Conservation (phyloP, 1,284 basidiomycete genomes). For the Apiotrichum sp. region DNA sequence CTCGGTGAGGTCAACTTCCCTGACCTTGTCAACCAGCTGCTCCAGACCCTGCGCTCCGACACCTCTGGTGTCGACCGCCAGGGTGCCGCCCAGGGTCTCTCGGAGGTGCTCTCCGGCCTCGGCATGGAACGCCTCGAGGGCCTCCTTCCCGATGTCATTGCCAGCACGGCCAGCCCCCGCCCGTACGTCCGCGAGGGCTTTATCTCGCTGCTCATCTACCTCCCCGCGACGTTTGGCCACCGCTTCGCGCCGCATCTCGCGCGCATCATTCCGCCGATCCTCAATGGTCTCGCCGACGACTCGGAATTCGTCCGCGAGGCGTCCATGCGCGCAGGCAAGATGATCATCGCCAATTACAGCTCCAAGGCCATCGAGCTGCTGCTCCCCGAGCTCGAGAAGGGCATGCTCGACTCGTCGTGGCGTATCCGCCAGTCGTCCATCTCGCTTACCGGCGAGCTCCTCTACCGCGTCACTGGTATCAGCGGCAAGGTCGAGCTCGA, state of each 20-base stretch:
- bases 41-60: conserved; percentile 86
- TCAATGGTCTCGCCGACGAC: conserved; percentile 84
- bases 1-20: conserved; percentile 94
- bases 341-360: conserved; percentile 96
- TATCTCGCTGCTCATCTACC: conserved; percentile 93
- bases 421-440: conserved; percentile 93
- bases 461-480: conserved; percentile 98
- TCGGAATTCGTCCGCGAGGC: conserved; percentile 94
- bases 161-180: conserved; percentile 80
- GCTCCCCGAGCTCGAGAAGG: conserved; percentile 87
- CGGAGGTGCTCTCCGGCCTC: conserved; percentile 89
- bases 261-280: conserved; percentile 88
- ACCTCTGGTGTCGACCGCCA: conserved; percentile 91
- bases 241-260: conserved; percentile 94
- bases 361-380: conserved; percentile 86
- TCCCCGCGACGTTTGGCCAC: conserved; percentile 89
- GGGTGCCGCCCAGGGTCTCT: conserved; percentile 94
- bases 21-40: conserved; percentile 82
- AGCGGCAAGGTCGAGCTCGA: conserved; percentile 82
- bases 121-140: conserved; percentile 97
- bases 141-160: conserved; percentile 87
- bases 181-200: conserved; percentile 95
- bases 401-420: conserved; percentile 93
- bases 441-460: conserved; percentile 87
- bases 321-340: conserved; percentile 96